Conservation (phyloP, 78 protist genomes). For the Polysphondylium violaceum region DNA sequence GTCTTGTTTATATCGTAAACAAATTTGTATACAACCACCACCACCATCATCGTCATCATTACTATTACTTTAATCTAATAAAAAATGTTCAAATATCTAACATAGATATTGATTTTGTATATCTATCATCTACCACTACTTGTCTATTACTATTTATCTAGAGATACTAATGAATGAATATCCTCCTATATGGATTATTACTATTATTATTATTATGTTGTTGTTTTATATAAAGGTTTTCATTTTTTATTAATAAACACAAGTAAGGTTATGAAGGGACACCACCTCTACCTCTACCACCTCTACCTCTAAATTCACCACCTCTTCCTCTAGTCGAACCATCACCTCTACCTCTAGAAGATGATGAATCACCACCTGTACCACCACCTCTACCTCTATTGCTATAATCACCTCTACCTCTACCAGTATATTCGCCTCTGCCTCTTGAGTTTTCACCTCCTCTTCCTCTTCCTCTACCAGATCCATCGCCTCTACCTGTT, state of each 20-base stretch:
- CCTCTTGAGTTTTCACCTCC: conserved; percentile 12
- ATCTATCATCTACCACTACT: too few species aligned
- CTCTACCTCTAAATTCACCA: background rate
- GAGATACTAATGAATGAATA: background rate
- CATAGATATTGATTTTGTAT: too few species aligned
- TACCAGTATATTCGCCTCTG: conserved; percentile 22
- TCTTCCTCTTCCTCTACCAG: conserved; percentile 34
- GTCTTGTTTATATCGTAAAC: too few species aligned
- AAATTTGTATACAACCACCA: too few species aligned
- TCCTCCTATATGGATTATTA: background rate
- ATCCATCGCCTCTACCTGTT: conserved; percentile 7
- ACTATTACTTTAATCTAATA: too few species aligned
- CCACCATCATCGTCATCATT: too few species aligned
- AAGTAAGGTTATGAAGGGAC: background rate
- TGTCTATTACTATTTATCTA: too few species aligned
- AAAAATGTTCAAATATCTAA: too few species aligned
- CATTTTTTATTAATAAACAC: too few species aligned
- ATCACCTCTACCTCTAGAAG: too few species aligned
- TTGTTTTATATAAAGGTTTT: too few species aligned
- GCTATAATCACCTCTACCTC: conserved; percentile 9
- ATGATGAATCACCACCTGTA: too few species aligned
- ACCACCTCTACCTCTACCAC: background rate
- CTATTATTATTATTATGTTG: background rate
- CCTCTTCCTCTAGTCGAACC: background rate
- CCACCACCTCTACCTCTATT: conserved; percentile 30